Conservation (phyloP, 306 rosid genomes). For the Lagenaria siceraria region DNA sequence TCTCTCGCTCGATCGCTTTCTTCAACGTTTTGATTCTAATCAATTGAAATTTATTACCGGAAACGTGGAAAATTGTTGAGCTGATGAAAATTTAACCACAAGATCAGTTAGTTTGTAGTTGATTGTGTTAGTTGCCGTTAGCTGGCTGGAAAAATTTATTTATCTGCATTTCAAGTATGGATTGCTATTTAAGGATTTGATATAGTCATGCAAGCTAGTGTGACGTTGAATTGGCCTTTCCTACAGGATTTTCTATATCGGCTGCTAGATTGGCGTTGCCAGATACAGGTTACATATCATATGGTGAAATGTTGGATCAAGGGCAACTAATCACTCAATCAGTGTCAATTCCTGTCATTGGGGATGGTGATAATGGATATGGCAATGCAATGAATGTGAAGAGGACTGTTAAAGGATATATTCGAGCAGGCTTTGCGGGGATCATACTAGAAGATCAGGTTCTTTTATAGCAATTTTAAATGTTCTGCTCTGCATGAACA, state of each 20-base stretch:
- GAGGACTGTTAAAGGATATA: slow-evolving; percentile 72
- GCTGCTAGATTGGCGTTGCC: slow-evolving; percentile 77
- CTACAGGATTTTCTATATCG: slow-evolving; percentile 62
- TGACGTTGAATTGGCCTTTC: neutral
- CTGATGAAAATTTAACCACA: neutral
- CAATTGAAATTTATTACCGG: neutral
- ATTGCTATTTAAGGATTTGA: neutral
- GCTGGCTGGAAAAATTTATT: neutral
- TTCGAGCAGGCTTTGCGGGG: slow-evolving; percentile 75
- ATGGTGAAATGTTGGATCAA: slow-evolving; percentile 77
- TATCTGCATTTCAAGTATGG: neutral
- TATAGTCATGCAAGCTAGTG: neutral
- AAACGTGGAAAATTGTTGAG: neutral
- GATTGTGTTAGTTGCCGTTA: neutral
- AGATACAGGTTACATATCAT: slow-evolving; percentile 69
- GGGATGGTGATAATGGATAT: slow-evolving; percentile 83
- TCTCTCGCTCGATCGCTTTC: neutral
- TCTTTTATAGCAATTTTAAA: neutral
- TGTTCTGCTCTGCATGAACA: neutral
- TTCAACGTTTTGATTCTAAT: neutral
- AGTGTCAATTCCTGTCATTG: slow-evolving; percentile 72
- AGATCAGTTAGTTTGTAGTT: neutral
- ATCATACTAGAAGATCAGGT: slow-evolving; percentile 90
- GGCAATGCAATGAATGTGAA: slow-evolving; percentile 87
- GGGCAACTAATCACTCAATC: slow-evolving; percentile 56